A percentile compares a stretch with the other conserved stretches of the same genome.
Evolutionary conservation across 73 alveolate genomes (phyloP).

Genomic region (Paramecium tetraurelia): DNA sequence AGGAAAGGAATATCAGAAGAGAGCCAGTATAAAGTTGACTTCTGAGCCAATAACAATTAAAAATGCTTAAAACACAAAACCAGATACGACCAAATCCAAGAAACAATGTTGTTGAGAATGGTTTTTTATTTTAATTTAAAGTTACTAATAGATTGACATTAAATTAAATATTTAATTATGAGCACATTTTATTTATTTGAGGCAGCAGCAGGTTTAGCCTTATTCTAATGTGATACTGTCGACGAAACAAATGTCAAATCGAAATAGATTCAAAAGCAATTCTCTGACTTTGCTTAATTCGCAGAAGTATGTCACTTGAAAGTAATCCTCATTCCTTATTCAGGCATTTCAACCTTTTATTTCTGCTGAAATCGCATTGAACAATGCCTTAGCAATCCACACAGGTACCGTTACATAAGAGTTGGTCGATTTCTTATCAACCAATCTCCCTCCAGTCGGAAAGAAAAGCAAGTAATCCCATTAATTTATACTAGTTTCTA

Average conservation of each 20-base stretch:
- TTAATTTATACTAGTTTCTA: not conserved
- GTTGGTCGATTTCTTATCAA: constrained; percentile 27
- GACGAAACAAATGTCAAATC: constrained; percentile 47
- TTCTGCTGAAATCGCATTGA: constrained; percentile 42
- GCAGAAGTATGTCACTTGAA: constrained; percentile 23
- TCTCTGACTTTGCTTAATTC: constrained; percentile 7
- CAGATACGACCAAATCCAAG: not conserved
- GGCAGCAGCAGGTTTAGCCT: constrained; percentile 41
- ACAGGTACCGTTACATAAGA: constrained; percentile 25
- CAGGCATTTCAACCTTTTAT: constrained; percentile 35
- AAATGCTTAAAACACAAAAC: not conserved
- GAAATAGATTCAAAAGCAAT: not conserved
- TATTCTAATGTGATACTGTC: constrained; percentile 33
- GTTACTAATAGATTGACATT: not conserved
- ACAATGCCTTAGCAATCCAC: constrained; percentile 1
- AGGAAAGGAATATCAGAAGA: not conserved
- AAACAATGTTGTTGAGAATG: constrained; percentile 15
- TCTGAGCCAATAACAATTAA: not conserved
- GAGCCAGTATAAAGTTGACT: not conserved
- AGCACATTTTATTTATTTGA: constrained; percentile 45
- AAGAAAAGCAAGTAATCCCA: not conserved
- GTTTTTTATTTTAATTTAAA: not conserved
- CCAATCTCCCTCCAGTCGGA: constrained; percentile 1
- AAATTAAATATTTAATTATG: constrained; percentile 38
- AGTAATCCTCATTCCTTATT: not conserved